Conservation (phyloP, 2,329 filamentous ascomycete species). For the Aspergillus cejpii region DNA sequence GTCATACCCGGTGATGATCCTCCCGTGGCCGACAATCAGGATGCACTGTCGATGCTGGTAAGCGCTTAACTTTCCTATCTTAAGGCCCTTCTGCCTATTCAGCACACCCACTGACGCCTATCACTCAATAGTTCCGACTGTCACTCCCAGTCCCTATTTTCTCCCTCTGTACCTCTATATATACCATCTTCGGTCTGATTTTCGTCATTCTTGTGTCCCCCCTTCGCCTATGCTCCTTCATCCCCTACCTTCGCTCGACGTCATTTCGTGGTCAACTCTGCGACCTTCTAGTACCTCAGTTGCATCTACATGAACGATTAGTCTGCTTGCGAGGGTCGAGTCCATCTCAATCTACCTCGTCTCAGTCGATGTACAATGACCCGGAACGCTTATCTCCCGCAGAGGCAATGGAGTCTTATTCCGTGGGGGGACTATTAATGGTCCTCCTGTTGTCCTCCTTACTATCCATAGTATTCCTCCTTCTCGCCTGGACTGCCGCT, state of each 20-base stretch:
- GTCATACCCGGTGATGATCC: conserved; percentile 24
- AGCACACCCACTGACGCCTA: conserved; percentile 11
- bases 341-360: conserved; percentile 21
- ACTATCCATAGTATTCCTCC: conserved; percentile 50
- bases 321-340: conserved; percentile 23
- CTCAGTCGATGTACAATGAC: conserved; percentile 38
- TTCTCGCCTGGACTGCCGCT: conserved; percentile 54
- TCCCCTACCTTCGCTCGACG: conserved; percentile 39
- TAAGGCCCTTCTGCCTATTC: background rate
- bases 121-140: conserved; percentile 44
- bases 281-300: conserved; percentile 47
- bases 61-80: conserved; percentile 5
- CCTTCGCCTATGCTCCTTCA: conserved; percentile 47
- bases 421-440: conserved; percentile 39
- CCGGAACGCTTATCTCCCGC: conserved; percentile 28
- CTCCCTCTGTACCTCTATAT: conserved; percentile 49
- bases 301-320: conserved; percentile 44
- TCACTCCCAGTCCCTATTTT: conserved; percentile 50
- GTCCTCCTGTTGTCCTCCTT: conserved; percentile 52
- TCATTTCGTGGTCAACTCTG: conserved; percentile 47
- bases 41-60: conserved; percentile 44
- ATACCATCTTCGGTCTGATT: conserved; percentile 48
- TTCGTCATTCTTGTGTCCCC: conserved; percentile 49
- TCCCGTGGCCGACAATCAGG: conserved; percentile 26
- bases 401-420: conserved; percentile 33